phyloP scores from a whole-genome alignment of 371 early-diverging fungal genomes.

The Parasitella parasitica region DNA sequence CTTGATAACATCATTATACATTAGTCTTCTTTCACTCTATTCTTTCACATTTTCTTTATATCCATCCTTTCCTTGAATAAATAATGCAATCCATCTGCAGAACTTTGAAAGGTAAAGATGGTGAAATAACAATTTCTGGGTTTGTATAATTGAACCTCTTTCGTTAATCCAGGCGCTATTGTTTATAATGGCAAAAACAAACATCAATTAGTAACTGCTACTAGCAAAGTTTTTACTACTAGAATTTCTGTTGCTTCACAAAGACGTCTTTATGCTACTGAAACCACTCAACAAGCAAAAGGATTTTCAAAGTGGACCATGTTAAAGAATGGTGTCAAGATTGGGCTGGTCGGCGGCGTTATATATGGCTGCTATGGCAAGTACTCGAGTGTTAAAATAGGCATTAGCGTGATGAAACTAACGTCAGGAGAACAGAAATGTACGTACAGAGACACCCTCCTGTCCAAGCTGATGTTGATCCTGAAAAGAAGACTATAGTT shows the following conservation, averaged over 20 bases:
- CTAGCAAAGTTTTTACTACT: too few relatives aligned
- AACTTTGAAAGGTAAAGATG: slow-evolving; percentile 10
- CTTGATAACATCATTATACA: neutral
- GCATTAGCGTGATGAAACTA: neutral
- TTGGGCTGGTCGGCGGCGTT: slow-evolving; percentile 33
- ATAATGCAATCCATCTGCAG: slow-evolving; percentile 18
- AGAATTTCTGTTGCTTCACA: neutral
- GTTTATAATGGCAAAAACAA: neutral
- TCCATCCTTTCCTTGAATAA: neutral
- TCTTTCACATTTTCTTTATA: neutral
- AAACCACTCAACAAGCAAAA: neutral
- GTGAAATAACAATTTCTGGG: neutral
- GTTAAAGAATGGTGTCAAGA: slow-evolving; percentile 32
- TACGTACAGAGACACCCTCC: slow-evolving; percentile 62
- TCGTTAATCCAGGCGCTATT: neutral
- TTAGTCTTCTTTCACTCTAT: neutral
- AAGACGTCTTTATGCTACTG: slow-evolving; percentile 3
- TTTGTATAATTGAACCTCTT: neutral
- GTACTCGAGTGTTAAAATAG: neutral
- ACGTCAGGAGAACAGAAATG: slow-evolving; percentile 26
- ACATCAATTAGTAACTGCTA: neutral
- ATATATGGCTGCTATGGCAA: slow-evolving; percentile 43
- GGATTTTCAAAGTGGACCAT: slow-evolving; percentile 12
- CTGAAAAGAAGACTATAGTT: slow-evolving; percentile 75
- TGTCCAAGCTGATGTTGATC: slow-evolving; percentile 68